phyloP scores from a whole-genome alignment of 2,329 filamentous ascomycete genomes.

The Aulographum hederae region DNA sequence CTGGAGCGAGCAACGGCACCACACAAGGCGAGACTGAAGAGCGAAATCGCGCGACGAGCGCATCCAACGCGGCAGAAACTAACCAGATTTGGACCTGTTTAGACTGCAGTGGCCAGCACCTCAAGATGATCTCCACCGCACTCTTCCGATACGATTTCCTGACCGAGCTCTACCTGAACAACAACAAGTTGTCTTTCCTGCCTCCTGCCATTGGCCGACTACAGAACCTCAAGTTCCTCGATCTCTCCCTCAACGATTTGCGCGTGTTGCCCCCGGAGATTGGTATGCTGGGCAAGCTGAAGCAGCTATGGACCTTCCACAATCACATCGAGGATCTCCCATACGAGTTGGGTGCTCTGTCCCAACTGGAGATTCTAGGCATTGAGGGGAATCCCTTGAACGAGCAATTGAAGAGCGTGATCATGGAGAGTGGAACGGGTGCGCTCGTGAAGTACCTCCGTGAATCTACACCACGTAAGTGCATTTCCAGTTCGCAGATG shows the following conservation, averaged over 20 bases:
- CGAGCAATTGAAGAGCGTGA: conserved; percentile 55
- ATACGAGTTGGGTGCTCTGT: conserved; percentile 73
- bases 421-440: conserved; percentile 76
- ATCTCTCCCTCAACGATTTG: conserved; percentile 78
- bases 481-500: conserved; percentile 9
- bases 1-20: conserved; percentile 30
- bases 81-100: conserved; percentile 78
- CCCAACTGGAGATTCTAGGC: conserved; percentile 73
- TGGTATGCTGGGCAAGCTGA: conserved; percentile 90
- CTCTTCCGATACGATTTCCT: conserved; percentile 80
- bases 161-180: conserved; percentile 80
- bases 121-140: conserved; percentile 61
- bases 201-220: conserved; percentile 68
- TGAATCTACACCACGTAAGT: conserved; percentile 68
- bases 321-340: conserved; percentile 74
- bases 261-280: conserved; percentile 71
- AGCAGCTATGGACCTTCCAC: conserved; percentile 72
- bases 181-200: conserved; percentile 72
- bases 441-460: conserved; percentile 67
- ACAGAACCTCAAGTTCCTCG: conserved; percentile 63
- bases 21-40: conserved; percentile 34
- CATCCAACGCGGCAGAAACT: conserved; percentile 16
- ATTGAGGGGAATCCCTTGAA: conserved; percentile 83
- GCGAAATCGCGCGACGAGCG: conserved; percentile 44
- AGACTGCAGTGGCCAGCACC: conserved; percentile 88